phyloP scores from a whole-genome alignment of 768 basidiomycete species.

The Podaxis carcinomalis region DNA sequence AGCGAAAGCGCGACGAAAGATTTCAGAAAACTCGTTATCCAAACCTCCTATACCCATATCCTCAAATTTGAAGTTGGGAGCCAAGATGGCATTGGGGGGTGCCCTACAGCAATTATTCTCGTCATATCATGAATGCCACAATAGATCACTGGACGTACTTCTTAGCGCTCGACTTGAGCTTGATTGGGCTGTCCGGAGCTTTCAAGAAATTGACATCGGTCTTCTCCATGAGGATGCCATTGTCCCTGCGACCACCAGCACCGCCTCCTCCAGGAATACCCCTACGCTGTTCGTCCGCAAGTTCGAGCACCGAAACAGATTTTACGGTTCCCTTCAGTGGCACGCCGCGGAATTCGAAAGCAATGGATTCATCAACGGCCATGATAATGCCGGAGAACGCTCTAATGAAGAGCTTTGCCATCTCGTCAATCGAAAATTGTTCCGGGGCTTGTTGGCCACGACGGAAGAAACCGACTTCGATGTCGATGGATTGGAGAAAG shows the following conservation, averaged over 20 bases:
- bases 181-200: slow-evolving; percentile 75
- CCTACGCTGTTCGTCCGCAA: slow-evolving; percentile 56
- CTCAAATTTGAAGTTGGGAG: slow-evolving; percentile 98
- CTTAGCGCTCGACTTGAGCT: slow-evolving; percentile 87
- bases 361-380: slow-evolving; percentile 61
- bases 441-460: slow-evolving; percentile 52
- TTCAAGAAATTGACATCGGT: slow-evolving; percentile 92
- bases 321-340: slow-evolving; percentile 71
- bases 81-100: slow-evolving; percentile 90
- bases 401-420: slow-evolving; percentile 68
- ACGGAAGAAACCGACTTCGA: slow-evolving; percentile 70
- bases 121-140: background rate
- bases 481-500: slow-evolving; percentile 74
- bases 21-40: slow-evolving; percentile 90
- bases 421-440: slow-evolving; percentile 86
- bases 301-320: slow-evolving; percentile 53
- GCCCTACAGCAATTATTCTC: slow-evolving; percentile 41
- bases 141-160: slow-evolving; percentile 47
- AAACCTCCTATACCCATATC: slow-evolving; percentile 99
- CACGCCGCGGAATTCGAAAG: slow-evolving; percentile 87
- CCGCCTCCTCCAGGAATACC: slow-evolving; percentile 23
- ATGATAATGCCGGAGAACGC: slow-evolving; percentile 73
- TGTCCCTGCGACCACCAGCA: slow-evolving; percentile 25
- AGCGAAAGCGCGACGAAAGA: slow-evolving; percentile 98
- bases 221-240: slow-evolving; percentile 83